These are phyloP conservation scores for Colletotrichum horii DNA, from an alignment of 2,329 filamentous ascomycete species.

Conservation along the genomic window DNA sequence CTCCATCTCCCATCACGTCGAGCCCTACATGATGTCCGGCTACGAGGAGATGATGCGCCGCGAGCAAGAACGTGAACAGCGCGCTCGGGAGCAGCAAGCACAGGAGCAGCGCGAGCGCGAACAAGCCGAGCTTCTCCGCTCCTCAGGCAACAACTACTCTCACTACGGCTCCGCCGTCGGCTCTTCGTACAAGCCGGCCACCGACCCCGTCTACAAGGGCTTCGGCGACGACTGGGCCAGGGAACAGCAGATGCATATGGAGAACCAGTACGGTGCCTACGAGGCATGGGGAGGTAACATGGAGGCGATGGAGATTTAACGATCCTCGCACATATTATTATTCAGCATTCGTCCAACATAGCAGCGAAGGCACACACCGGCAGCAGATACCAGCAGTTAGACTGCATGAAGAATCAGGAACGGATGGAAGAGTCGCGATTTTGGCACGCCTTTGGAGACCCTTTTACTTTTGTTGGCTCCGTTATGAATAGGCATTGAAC, in stretches of 20 bases:
- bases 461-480: neutral
- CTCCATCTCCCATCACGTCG: constrained; percentile 53
- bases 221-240: constrained; percentile 31
- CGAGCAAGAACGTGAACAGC: constrained; percentile 56
- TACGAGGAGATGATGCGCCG: constrained; percentile 74
- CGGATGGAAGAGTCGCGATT: neutral
- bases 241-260: constrained; percentile 62
- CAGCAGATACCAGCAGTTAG: neutral
- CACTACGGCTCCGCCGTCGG: constrained; percentile 47
- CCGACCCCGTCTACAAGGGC: constrained; percentile 71
- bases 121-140: constrained; percentile 32
- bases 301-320: constrained; percentile 55
- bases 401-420: neutral
- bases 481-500: constrained; percentile 3
- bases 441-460: neutral
- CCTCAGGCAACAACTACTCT: constrained; percentile 47
- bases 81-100: constrained; percentile 54
- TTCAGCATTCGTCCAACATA: neutral
- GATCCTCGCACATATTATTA: constrained; percentile 22
- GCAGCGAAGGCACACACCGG: neutral
- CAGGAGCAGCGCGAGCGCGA: constrained; percentile 33
- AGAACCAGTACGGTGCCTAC: constrained; percentile 70
- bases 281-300: constrained; percentile 52
- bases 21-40: constrained; percentile 85
- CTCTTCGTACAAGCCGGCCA: constrained; percentile 41